Percentiles rank a stretch among this genome's conserved stretches.
Conservation (phyloP, 768 basidiomycete species). For the Pleurotus sapidus region DNA sequence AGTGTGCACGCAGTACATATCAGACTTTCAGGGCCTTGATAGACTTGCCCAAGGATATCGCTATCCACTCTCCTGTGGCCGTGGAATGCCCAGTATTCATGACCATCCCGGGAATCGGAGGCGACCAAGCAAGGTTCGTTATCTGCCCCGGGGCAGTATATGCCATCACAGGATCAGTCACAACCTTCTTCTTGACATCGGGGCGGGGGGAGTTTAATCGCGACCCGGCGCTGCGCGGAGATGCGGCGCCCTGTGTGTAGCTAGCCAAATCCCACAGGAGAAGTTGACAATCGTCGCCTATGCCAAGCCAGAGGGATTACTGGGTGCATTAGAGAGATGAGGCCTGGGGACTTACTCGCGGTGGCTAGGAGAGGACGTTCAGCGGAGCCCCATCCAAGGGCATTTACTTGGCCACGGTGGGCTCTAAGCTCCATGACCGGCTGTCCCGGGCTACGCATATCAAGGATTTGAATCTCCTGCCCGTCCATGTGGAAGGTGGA, state of each 20-base stretch:
- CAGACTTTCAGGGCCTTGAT: conserved; percentile 82
- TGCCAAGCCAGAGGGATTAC: conserved; percentile 4
- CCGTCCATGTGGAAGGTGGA: conserved; percentile 97
- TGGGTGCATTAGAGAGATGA: not conserved
- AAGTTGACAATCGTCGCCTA: conserved; percentile 94
- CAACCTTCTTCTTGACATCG: conserved; percentile 70
- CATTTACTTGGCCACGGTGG: conserved; percentile 80
- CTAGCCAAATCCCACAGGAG: conserved; percentile 86
- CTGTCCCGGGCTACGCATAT: conserved; percentile 95
- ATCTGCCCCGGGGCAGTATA: conserved; percentile 79
- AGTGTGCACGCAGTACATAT: not conserved
- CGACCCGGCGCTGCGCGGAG: conserved; percentile 68
- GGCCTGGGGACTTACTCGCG: conserved; percentile 56
- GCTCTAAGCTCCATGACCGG: conserved; percentile 90
- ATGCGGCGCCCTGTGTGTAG: conserved; percentile 58
- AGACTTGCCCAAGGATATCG: conserved; percentile 76
- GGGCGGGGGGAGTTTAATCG: conserved; percentile 79
- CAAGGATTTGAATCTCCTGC: conserved; percentile 84
- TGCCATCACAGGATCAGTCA: conserved; percentile 81
- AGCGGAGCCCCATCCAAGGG: conserved; percentile 86
- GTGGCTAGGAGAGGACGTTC: conserved; percentile 85
- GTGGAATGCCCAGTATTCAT: conserved; percentile 75
- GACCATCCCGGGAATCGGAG: conserved; percentile 71
- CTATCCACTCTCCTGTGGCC: conserved; percentile 82
- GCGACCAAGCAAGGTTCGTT: conserved; percentile 88